These are phyloP conservation scores for Neurospora sp. DNA, from an alignment of 495 filamentous ascomycete species.

Conservation along the genomic window DNA sequence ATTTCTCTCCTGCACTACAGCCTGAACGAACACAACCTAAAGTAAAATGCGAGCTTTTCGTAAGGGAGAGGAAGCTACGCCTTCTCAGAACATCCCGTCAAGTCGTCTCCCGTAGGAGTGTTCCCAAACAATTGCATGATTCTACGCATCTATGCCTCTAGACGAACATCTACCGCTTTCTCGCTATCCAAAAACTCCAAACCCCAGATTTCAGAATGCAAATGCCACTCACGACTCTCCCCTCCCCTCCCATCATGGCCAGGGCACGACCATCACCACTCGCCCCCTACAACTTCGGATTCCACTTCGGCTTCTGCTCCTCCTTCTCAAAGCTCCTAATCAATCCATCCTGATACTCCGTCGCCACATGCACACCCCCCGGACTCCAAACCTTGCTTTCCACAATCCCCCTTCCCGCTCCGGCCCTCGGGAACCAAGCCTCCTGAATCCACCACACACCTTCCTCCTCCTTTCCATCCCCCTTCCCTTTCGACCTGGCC, in stretches of 20 bases:
- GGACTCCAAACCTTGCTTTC: constrained; percentile 57
- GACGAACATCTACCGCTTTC: neutral
- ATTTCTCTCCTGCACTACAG: no score
- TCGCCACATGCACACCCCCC: constrained; percentile 50
- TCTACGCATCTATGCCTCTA: neutral
- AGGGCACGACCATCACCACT: neutral
- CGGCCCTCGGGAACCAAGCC: constrained; percentile 45
- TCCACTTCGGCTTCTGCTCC: constrained; percentile 4
- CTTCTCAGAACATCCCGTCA: neutral
- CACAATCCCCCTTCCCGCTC: constrained; percentile 47
- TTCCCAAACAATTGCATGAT: neutral
- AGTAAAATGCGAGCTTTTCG: no score
- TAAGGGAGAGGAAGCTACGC: neutral
- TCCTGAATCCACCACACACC: constrained; percentile 64
- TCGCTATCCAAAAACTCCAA: neutral
- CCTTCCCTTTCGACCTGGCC: constrained; percentile 41
- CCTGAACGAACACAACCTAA: no score
- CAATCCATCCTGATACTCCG: constrained; percentile 54
- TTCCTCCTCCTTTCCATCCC: constrained; percentile 11
- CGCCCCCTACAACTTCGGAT: neutral
- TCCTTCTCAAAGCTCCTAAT: constrained; percentile 10
- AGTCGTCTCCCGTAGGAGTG: neutral
- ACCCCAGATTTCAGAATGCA: neutral
- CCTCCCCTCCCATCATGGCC: no score
- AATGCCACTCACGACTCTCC: neutral